Evolutionary conservation across 805 yeast genomes (phyloP).

Genomic region (Metschnikowia gelsemii): DNA sequence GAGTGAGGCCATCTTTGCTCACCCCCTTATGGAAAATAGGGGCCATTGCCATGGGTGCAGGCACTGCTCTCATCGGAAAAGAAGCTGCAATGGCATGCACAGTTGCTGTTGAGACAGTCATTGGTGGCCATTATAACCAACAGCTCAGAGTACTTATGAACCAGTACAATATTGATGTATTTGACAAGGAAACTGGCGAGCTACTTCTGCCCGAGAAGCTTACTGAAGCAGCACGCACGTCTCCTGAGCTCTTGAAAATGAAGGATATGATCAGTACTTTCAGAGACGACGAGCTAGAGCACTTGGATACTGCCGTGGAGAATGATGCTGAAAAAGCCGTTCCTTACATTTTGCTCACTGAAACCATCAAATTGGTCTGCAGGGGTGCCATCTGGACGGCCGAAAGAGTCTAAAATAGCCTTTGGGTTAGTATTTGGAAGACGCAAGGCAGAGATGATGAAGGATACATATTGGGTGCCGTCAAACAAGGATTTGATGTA

Average conservation of each 20-base stretch:
- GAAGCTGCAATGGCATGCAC: conserved; percentile 99
- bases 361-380: conserved; percentile 79
- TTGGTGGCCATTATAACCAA: conserved; percentile 92
- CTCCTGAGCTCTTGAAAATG: conserved; percentile 58
- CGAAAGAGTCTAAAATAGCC: conserved; percentile 68
- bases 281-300: conserved; percentile 94
- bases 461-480: too few relatives aligned
- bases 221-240: conserved; percentile 29
- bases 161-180: conserved; percentile 52
- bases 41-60: conserved; percentile 81
- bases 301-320: conserved; percentile 88
- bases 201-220: conserved; percentile 24
- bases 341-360: conserved; percentile 87
- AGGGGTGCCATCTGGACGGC: conserved; percentile 90
- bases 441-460: too few relatives aligned
- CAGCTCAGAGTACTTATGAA: conserved; percentile 77
- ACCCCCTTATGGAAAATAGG: conserved; percentile 95
- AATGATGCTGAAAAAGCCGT: conserved; percentile 91
- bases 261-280: conserved; percentile 67
- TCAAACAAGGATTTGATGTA: too few relatives aligned
- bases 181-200: conserved; percentile 37
- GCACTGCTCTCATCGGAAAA: conserved; percentile 81
- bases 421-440: too few relatives aligned
- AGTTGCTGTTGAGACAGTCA: conserved; percentile 97
- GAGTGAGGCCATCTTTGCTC: conserved; percentile 87